Evolutionary conservation across 495 filamentous ascomycete species (phyloP), one percentile per base, ranked within the genome.

Genomic region (Daldinia grandis): DNA sequence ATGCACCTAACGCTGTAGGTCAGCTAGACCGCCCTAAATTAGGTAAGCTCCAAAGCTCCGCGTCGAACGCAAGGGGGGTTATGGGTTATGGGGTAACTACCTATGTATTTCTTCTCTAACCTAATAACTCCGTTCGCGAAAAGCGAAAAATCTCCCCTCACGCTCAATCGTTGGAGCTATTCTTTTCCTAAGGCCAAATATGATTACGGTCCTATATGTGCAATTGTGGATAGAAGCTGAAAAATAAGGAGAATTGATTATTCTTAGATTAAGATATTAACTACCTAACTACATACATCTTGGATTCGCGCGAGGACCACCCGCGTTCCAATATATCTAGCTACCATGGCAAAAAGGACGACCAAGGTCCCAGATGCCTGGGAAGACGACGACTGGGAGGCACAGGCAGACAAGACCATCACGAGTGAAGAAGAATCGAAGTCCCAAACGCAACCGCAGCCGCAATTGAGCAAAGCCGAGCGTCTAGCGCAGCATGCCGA

Each of bases 371-470:
- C 92, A 31, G 89, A 97, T 76, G 93, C 92, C 51, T 97, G 94
- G 94, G 94, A 93, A 62, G 75, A 85, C 62, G 93, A 95, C 69
- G 92, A 97, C 73, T 97, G 93, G 93, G 91, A 94, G 76, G 81
- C 80, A 5, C 84, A 91, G 75, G 92, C 91, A 38, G 92, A 97
- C 75, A 74, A 78, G 49, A 73, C 72, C 56, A 71, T 72, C 25
- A 47, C 69, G 1, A 19, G 15, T 31, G 64, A 49, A 37, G 62
- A 80, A 24, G 76, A 87, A 37, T 61, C 80, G 24, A 77, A 87
- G 79, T 15, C 37, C 2, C 35, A 59, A 5, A 0, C 56, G 12
- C 21, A 44, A 86, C 86, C 76, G 66, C 62, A 73, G 56, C 37
- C 56, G 10, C 69, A 60, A 25, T 57, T 91, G 62, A 88, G 90